A percentile compares a stretch with the other conserved stretches of the same genome.
phyloP scores from a whole-genome alignment of 257 asterid genomes.

The Thymus quinquecostatus region DNA sequence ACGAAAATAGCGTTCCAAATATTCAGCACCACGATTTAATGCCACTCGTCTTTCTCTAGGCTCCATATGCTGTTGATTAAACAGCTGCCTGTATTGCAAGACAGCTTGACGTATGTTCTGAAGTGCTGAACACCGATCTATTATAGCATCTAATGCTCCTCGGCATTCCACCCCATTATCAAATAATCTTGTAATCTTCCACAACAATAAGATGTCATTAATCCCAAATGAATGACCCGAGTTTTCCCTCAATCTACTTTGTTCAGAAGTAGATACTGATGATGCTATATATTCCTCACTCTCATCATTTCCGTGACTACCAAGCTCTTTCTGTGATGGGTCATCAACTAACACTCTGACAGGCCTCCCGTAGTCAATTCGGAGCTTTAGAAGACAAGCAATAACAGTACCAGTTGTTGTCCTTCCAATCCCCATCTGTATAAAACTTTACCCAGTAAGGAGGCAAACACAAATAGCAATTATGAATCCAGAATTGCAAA shows the following conservation, averaged over 20 bases:
- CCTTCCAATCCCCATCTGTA: constrained; percentile 98
- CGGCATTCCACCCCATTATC: constrained; percentile 98
- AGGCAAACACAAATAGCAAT: constrained; percentile 35
- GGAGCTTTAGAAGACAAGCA: constrained; percentile 91
- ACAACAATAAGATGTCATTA: constrained; percentile 84
- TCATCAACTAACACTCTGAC: constrained; percentile 64
- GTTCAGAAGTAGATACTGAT: constrained; percentile 43
- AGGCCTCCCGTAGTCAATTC: constrained; percentile 90
- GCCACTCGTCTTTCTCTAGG: constrained; percentile 98
- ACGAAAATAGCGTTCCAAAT: constrained; percentile 95
- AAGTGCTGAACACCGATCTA: constrained; percentile 92
- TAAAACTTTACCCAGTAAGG: constrained; percentile 25
- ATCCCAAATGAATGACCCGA: constrained; percentile 78
- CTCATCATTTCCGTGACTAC: constrained; percentile 54
- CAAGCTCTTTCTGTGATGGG: constrained; percentile 48
- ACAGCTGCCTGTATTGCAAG: constrained; percentile 82
- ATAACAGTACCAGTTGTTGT: constrained; percentile 97
- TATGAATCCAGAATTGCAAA: background rate
- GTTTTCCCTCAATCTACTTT: constrained; percentile 48
- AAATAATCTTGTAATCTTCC: constrained; percentile 94
- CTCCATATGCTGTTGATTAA: constrained; percentile 91
- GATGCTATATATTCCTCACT: constrained; percentile 51
- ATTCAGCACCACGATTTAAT: constrained; percentile 97
- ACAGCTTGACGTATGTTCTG: constrained; percentile 99
- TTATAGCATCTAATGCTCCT: constrained; percentile 87